These are phyloP conservation scores for Colletotrichum orbiculare DNA, from an alignment of 2,329 filamentous ascomycete genomes.

Conservation along the genomic window DNA sequence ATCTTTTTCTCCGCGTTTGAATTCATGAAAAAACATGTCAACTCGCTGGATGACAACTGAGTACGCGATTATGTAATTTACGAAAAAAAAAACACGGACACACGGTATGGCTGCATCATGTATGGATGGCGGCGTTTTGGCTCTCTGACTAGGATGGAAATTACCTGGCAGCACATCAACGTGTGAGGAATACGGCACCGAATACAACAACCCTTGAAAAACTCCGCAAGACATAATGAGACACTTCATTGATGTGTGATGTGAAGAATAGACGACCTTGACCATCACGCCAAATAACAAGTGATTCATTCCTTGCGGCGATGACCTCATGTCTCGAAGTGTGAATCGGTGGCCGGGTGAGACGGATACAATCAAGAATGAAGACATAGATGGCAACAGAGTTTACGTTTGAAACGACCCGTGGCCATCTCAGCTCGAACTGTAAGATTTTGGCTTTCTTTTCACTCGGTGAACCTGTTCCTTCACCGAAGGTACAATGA, in stretches of 20 bases:
- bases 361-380: too few species aligned
- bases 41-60: constrained; percentile 59
- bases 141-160: constrained; percentile 15
- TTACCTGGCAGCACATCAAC: not conserved
- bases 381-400: too few species aligned
- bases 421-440: constrained; percentile 1
- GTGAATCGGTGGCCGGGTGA: too few species aligned
- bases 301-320: too few species aligned
- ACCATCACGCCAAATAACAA: not conserved
- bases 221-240: constrained; percentile 12
- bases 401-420: constrained; percentile 28
- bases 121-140: constrained; percentile 21
- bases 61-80: constrained; percentile 14
- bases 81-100: constrained; percentile 7
- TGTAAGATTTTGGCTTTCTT: not conserved
- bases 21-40: constrained; percentile 78
- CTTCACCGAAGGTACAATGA: too few species aligned
- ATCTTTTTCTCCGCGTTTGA: constrained; percentile 93
- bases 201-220: constrained; percentile 11
- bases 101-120: constrained; percentile 12
- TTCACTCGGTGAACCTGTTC: too few species aligned
- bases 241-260: constrained; percentile 7
- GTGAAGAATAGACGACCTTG: constrained; percentile 1
- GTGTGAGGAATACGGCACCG: constrained; percentile 9
- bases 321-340: too few species aligned